Evolutionary conservation across 768 basidiomycete species (phyloP), one percentile per base, ranked within the genome.

Genomic region (Coprinellus micaceus): DNA sequence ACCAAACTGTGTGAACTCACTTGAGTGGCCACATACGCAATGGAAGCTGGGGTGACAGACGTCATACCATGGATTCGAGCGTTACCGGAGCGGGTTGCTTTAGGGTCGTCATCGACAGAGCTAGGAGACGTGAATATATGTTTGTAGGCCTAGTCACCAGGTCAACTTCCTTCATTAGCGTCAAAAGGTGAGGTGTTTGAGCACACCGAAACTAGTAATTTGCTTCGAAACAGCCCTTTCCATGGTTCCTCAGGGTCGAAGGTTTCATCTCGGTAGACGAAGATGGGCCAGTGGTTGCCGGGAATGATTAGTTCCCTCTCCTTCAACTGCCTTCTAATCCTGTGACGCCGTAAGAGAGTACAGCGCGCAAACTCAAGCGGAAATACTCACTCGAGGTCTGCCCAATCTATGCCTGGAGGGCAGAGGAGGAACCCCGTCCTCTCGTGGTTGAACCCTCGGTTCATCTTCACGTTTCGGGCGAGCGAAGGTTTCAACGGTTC

Each of bases 341-440:
- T 33, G n/a, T n/a, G n/a, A n/a, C n/a, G n/a, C n/a, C n/a, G n/a
- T n/a, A n/a, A n/a, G n/a, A n/a, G n/a, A n/a, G n/a, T n/a, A n/a
- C n/a, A n/a, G n/a, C 4, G 65, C 67, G 37, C 47, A 48, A 33
- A 21, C 26, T 10, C n/a, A 22, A 58, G 52, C 58, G 52, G 17
- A 17, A 19, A 24, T 11, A 49, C 26, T 17, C 4, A 49, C 47
- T 28, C 29, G 5, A 22, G 44, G 28, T 71, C 46, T 13, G 54
- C 51, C 63, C 65, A 70, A 37, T 71, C 60, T 36, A 64, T 61
- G 15, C 64, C 61, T 13, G 63, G 60, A n/a, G 0, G 69, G 36
- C 67, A 70, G 4, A 74, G 59, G 7, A 70, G 60, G 1, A 51
- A 44, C 0, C 70, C 68, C 0, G 66, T 69, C 0, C 63, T 44